A percentile compares a stretch with the other conserved stretches of the same genome.
These are phyloP conservation scores for Exserohilum turcica DNA, from an alignment of 2,329 filamentous ascomycete genomes.

Conservation along the genomic window DNA sequence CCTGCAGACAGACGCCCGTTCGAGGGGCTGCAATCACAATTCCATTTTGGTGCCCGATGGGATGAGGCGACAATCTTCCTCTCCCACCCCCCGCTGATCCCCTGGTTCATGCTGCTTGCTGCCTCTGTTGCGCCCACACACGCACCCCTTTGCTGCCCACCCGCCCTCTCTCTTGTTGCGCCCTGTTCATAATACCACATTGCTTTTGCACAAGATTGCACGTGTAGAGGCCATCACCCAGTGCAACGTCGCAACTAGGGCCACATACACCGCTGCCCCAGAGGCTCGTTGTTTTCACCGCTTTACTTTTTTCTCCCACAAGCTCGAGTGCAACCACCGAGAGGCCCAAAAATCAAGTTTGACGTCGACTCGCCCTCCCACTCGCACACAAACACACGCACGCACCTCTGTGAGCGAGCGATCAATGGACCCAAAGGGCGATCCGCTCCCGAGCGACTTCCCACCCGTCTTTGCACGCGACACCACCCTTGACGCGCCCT, in stretches of 20 bases:
- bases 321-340: not conserved
- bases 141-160: not conserved
- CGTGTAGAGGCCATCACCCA: too few relatives aligned
- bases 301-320: constrained; percentile 16
- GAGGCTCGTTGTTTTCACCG: constrained; percentile 20
- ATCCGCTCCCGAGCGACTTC: constrained; percentile 46
- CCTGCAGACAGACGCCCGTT: not conserved
- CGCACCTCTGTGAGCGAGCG: not conserved
- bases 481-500: constrained; percentile 10
- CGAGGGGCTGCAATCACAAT: too few relatives aligned
- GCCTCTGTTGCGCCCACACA: not conserved
- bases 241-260: constrained; percentile 5
- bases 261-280: not conserved
- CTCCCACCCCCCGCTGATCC: not conserved
- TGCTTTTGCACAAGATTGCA: too few relatives aligned
- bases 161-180: too few relatives aligned
- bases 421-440: constrained; percentile 42
- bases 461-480: constrained; percentile 38
- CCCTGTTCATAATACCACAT: too few relatives aligned
- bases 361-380: not conserved
- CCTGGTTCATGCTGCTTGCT: too few relatives aligned
- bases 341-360: not conserved
- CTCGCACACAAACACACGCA: not conserved
- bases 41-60: constrained; percentile 19
- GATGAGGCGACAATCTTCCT: too few relatives aligned